Evolutionary conservation across 208 protist genomes (phyloP).

Genomic region (Trypanosoma conorhini): DNA sequence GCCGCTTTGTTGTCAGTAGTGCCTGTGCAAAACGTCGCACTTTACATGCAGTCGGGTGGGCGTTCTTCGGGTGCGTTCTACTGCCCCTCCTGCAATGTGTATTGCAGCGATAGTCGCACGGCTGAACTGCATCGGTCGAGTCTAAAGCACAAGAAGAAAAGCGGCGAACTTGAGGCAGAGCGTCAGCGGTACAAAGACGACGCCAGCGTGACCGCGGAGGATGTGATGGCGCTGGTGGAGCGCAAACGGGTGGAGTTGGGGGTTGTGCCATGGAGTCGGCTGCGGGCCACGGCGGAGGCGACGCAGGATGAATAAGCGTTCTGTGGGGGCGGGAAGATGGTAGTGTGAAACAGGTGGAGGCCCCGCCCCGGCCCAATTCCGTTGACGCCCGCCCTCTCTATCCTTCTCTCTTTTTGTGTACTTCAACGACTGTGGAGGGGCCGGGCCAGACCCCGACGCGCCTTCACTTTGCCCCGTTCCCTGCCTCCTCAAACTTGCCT

Average conservation of each 20-base stretch:
- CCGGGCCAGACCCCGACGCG: neutral
- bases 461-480: neutral
- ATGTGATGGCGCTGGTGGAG: conserved; percentile 71
- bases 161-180: conserved; percentile 61
- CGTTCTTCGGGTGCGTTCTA: conserved; percentile 41
- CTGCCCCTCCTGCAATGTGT: conserved; percentile 64
- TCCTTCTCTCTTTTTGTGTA: neutral
- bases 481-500: neutral
- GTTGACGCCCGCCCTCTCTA: neutral
- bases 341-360: neutral
- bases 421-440: too few relatives aligned
- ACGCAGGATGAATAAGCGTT: neutral
- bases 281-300: conserved; percentile 30
- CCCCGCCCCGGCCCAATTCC: neutral
- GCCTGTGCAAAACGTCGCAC: neutral
- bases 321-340: neutral
- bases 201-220: conserved; percentile 57
- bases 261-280: conserved; percentile 45
- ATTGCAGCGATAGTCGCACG: conserved; percentile 60
- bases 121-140: conserved; percentile 61
- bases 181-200: conserved; percentile 64
- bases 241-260: conserved; percentile 59
- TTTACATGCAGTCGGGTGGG: conserved; percentile 2
- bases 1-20: conserved; percentile 1
- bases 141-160: conserved; percentile 68